phyloP scores from a whole-genome alignment of 1,139 yeast genomes.

The Kodamaea sp. region DNA sequence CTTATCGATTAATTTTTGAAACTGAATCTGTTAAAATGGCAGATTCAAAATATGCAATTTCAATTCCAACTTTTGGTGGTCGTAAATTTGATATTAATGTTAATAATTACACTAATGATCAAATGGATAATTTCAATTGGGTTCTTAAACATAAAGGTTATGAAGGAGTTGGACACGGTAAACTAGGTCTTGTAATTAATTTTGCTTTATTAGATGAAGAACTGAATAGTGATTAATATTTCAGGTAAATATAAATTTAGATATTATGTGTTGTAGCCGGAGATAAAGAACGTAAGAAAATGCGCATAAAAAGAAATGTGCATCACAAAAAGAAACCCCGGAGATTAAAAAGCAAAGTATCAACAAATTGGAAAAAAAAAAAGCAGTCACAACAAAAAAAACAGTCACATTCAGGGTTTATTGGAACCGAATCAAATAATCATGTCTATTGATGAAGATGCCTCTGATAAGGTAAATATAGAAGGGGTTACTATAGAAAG shows the following conservation, averaged over 20 bases:
- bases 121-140: slow-evolving; percentile 45
- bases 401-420: slow-evolving; percentile 10
- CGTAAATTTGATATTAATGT: slow-evolving; percentile 42
- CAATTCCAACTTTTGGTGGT: slow-evolving; percentile 38
- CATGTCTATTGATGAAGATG: neutral
- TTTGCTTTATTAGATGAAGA: slow-evolving; percentile 37
- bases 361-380: slow-evolving; percentile 6
- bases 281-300: neutral
- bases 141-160: slow-evolving; percentile 37
- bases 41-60: slow-evolving; percentile 40
- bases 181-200: slow-evolving; percentile 36
- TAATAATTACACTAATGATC: slow-evolving; percentile 38
- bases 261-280: neutral
- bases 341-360: slow-evolving; percentile 3
- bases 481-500: no score
- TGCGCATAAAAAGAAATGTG: neutral
- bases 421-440: slow-evolving; percentile 1
- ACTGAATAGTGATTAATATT: no score
- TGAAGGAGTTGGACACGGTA: slow-evolving; percentile 37
- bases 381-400: slow-evolving; percentile 12
- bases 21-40: slow-evolving; percentile 40
- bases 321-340: slow-evolving; percentile 2
- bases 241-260: neutral
- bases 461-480: neutral
- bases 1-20: slow-evolving; percentile 36